A percentile compares a stretch with the other conserved stretches of the same genome.
Evolutionary conservation across 495 filamentous ascomycete genomes (phyloP).

Genomic region (Penicillium mononematosum): DNA sequence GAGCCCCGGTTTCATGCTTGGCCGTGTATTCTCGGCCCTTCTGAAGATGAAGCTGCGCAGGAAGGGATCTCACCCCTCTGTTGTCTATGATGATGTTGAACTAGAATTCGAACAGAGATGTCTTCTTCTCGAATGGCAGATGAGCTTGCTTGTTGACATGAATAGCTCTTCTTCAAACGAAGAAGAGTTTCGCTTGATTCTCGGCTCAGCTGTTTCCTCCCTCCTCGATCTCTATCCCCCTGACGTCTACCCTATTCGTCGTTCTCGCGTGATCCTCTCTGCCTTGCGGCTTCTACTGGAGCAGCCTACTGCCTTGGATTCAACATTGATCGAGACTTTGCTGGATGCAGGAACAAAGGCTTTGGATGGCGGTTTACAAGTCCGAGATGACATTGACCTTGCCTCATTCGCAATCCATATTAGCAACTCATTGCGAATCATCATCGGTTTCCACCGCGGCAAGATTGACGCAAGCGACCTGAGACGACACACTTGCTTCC

Average conservation of each 20-base stretch:
- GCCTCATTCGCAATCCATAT: slow-evolving; percentile 56
- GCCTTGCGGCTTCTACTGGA: slow-evolving; percentile 44
- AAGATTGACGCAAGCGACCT: slow-evolving; percentile 49
- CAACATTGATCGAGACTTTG: slow-evolving; percentile 29
- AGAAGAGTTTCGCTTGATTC: slow-evolving; percentile 33
- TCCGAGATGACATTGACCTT: slow-evolving; percentile 57
- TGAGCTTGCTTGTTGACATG: slow-evolving; percentile 41
- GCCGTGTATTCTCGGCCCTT: slow-evolving; percentile 46
- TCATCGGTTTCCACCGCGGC: slow-evolving; percentile 53
- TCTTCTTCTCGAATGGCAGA: slow-evolving; percentile 57
- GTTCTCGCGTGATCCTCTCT: slow-evolving; percentile 43
- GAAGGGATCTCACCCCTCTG: slow-evolving; percentile 24
- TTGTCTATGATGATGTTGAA: slow-evolving; percentile 45
- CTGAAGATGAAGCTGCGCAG: slow-evolving; percentile 43
- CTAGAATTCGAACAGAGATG: slow-evolving; percentile 40
- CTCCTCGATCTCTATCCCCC: slow-evolving; percentile 44
- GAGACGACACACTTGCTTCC: slow-evolving; percentile 38
- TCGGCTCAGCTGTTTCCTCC: slow-evolving; percentile 32
- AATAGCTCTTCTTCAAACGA: slow-evolving; percentile 28
- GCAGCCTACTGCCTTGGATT: slow-evolving; percentile 33
- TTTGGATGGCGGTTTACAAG: slow-evolving; percentile 26
- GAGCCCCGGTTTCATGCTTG: slow-evolving; percentile 44
- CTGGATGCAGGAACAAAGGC: slow-evolving; percentile 38
- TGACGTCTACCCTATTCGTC: slow-evolving; percentile 44
- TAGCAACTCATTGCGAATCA: slow-evolving; percentile 51